Conservation (phyloP, 1,284 basidiomycete species). For the Ustilago esculenta region DNA sequence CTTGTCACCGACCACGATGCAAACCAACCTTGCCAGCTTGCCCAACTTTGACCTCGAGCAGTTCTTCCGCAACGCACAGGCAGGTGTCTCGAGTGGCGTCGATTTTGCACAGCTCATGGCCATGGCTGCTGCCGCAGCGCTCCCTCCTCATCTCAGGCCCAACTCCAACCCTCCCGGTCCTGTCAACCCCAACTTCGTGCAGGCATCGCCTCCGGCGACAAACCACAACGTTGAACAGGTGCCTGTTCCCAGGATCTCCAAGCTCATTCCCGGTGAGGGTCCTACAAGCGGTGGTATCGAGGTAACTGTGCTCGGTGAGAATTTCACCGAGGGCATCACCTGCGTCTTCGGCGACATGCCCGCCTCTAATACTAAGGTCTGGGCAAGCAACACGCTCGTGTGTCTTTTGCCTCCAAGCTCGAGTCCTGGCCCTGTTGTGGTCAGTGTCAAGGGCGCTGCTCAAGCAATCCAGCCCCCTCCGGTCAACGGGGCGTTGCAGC, state of each 20-base stretch:
- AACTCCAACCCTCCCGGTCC: slow-evolving; percentile 4
- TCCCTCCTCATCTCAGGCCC: slow-evolving; percentile 42
- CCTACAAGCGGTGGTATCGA: slow-evolving; percentile 86
- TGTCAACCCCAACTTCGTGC: slow-evolving; percentile 13
- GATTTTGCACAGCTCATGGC: slow-evolving; percentile 71
- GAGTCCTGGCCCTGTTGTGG: slow-evolving; percentile 85
- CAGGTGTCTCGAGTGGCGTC: slow-evolving; percentile 51
- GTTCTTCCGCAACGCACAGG: slow-evolving; percentile 56
- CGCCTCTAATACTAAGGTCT: slow-evolving; percentile 85
- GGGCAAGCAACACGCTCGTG: slow-evolving; percentile 92
- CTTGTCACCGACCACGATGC: slow-evolving; percentile 51
- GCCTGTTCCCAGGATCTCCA: slow-evolving; percentile 57
- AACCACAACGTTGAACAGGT: slow-evolving; percentile 52
- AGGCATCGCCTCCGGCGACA: slow-evolving; percentile 26
- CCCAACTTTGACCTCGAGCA: slow-evolving; percentile 57
- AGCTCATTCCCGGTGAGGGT: slow-evolving; percentile 80
- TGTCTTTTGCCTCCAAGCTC: slow-evolving; percentile 88
- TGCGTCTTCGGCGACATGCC: slow-evolving; percentile 87
- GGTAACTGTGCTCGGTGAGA: slow-evolving; percentile 85
- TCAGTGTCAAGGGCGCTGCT: slow-evolving; percentile 73
- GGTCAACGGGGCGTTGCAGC: slow-evolving; percentile 69
- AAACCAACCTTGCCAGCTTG: slow-evolving; percentile 58
- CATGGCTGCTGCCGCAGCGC: slow-evolving; percentile 70
- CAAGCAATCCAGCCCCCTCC: slow-evolving; percentile 27
- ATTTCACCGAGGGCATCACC: slow-evolving; percentile 74